A percentile compares a stretch with the other conserved stretches of the same genome.
These are phyloP conservation scores for Psilocybe cyanescens DNA, from an alignment of 768 basidiomycete species.

Conservation along the genomic window DNA sequence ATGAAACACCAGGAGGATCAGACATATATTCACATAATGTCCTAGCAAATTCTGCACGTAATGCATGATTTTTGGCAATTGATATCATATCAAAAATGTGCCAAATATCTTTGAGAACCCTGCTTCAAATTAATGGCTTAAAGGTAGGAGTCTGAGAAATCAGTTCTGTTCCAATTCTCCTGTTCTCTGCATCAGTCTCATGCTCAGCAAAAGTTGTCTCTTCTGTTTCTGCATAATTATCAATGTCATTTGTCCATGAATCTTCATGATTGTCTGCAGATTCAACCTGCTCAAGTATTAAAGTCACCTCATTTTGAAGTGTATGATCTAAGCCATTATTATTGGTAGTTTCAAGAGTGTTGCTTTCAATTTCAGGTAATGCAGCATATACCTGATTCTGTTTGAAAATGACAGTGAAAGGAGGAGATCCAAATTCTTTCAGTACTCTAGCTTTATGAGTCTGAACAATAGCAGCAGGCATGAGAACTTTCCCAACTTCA, in stretches of 20 bases:
- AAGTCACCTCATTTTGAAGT: not conserved
- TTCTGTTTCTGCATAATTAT: not conserved
- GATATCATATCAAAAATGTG: slow-evolving; percentile 31
- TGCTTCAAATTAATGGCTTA: slow-evolving; percentile 6
- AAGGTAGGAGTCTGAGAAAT: not conserved
- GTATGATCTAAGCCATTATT: not conserved
- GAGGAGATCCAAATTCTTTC: slow-evolving; percentile 15
- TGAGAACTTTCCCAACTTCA: slow-evolving; percentile 11
- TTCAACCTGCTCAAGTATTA: no score
- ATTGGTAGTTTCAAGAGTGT: not conserved
- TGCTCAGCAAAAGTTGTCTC: not conserved
- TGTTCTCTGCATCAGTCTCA: not conserved
- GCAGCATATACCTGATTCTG: slow-evolving; percentile 11
- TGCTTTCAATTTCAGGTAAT: not conserved
- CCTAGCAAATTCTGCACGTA: slow-evolving; percentile 18
- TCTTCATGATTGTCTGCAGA: no score
- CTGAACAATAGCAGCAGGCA: slow-evolving; percentile 22
- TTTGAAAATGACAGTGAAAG: slow-evolving; percentile 19
- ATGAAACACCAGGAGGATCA: slow-evolving; percentile 31
- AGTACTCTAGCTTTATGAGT: slow-evolving; percentile 18
- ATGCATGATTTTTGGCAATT: slow-evolving; percentile 27
- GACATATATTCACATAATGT: slow-evolving; percentile 23
- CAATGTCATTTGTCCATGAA: no score
- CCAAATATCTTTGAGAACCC: slow-evolving; percentile 30
- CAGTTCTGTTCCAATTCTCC: not conserved